Conservation (phyloP, 2,329 filamentous ascomycete species). For the Fusarium sacchari region DNA sequence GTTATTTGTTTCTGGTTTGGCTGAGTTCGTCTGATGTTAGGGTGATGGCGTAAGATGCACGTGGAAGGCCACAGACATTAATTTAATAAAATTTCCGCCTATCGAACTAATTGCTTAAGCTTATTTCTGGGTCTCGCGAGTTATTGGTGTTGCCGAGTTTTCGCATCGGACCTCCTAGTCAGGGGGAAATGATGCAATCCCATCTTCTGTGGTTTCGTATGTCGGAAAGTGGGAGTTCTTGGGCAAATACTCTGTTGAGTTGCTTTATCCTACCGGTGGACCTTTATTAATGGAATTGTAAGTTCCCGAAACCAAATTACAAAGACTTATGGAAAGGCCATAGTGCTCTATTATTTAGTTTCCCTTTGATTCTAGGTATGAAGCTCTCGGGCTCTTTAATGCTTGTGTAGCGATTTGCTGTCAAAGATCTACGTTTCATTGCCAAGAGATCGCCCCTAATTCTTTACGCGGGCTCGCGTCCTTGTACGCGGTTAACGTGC, state of each 20-base stretch:
- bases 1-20: neutral
- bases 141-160: neutral
- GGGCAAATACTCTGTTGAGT: no score
- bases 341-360: no score
- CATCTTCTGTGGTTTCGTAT: accelerated
- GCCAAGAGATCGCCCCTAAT: neutral
- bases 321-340: neutral
- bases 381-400: accelerated
- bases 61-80: neutral
- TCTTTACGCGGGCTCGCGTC: neutral
- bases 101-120: neutral
- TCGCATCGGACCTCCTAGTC: neutral
- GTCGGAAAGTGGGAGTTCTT: neutral
- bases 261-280: no score
- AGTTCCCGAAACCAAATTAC: no score
- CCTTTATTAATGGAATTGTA: no score
- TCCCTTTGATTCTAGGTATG: accelerated
- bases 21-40: neutral
- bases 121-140: neutral
- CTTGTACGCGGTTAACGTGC: neutral
- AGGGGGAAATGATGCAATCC: neutral
- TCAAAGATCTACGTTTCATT: no score
- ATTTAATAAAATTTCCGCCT: neutral
- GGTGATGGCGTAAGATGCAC: neutral
- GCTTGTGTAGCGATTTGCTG: accelerated